Evolutionary conservation across 805 yeast genomes (phyloP).

Genomic region (Ogataea trehalophila): DNA sequence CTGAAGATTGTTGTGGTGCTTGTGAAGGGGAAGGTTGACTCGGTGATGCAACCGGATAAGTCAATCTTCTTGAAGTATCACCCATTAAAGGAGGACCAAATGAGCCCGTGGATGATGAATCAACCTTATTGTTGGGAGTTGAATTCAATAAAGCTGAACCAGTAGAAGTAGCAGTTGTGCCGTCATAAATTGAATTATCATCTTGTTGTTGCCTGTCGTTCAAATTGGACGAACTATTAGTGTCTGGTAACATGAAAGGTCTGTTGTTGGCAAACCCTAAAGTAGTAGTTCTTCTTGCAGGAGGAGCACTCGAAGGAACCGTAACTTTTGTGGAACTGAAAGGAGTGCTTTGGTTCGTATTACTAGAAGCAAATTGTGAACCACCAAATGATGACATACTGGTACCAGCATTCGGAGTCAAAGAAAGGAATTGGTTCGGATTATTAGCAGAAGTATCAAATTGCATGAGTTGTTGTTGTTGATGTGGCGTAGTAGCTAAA

Average conservation of each 20-base stretch:
- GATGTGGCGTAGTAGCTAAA: conserved; percentile 19
- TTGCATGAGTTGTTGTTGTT: conserved; percentile 5
- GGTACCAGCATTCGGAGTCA: conserved; percentile 20
- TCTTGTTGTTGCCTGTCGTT: conserved; percentile 4
- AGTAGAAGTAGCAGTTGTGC: conserved; percentile 1
- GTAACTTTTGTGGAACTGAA: conserved; percentile 14
- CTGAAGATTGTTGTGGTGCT: conserved; percentile 5
- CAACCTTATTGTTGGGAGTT: conserved; percentile 8
- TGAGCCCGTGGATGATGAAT: conserved; percentile 6
- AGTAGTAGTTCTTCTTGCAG: conserved; percentile 17
- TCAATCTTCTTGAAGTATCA: conserved; percentile 42
- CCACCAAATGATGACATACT: conserved; percentile 13
- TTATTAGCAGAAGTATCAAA: conserved; percentile 8
- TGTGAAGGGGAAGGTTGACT: conserved; percentile 6
- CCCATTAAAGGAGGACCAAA: conserved; percentile 23
- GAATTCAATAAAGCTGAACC: conserved; percentile 2
- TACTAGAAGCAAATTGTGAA: conserved; percentile 9
- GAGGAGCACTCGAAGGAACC: conserved; percentile 22
- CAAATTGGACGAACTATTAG: conserved; percentile 6
- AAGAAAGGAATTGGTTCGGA: conserved; percentile 14
- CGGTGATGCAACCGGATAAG: conserved; percentile 19
- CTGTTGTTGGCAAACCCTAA: conserved; percentile 15
- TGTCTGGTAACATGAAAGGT: conserved; percentile 21
- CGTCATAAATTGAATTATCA: conserved; percentile 1
- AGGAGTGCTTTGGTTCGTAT: conserved; percentile 18